Base-by-base conservation (phyloP, 129 eudicot species). In the Centella asiatica region DNA sequence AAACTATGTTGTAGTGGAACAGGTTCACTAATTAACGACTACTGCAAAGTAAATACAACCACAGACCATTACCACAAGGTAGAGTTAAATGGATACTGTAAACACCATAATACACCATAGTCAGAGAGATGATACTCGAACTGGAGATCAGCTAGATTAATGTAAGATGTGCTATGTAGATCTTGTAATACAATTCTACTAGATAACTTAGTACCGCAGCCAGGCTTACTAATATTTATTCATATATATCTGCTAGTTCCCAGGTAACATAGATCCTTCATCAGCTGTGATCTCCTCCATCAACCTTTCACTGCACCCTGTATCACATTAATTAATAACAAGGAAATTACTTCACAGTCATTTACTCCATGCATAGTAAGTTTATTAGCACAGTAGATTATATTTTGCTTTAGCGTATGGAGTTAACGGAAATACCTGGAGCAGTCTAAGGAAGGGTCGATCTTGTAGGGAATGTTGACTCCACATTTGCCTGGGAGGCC, bases 381-480 rank as follows among this genome's bases (percentile, higher is more conserved):
- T 37, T 37, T 37, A 37, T 37, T 37, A 13, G 8, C 42, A 37
- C 12, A 37, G 12, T 37, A 1, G 42, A 37, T 37, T 37, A 7
- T 4, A 37, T 39, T 14, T 47, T 36, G 37, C 37, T 67, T 11
- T 55, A 44, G 46, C 49, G 60, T 32, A 60, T 36, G 67, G 28
- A 34, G 20, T 7, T 37, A 37, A 37, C 12, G 12, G 8, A 58
- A 42, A 59, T 79, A 82, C 89, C 72, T 82, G 65, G 82, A 48
- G 63, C 85, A 82, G 73, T 82, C 76, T 1, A 77, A 74, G 33
- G 12, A 54, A 32, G 85, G 85, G 75, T 82, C 73, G 60, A 83
- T 79, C 61, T 66, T 66, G 79, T 83, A 83, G 0, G 89, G 89
- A 50, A 79, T 51, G 3, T 24, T 66, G 68, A 83, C 80, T 54